Conservation (phyloP, 2,329 filamentous ascomycete genomes). For the Trichoderma sp. region DNA sequence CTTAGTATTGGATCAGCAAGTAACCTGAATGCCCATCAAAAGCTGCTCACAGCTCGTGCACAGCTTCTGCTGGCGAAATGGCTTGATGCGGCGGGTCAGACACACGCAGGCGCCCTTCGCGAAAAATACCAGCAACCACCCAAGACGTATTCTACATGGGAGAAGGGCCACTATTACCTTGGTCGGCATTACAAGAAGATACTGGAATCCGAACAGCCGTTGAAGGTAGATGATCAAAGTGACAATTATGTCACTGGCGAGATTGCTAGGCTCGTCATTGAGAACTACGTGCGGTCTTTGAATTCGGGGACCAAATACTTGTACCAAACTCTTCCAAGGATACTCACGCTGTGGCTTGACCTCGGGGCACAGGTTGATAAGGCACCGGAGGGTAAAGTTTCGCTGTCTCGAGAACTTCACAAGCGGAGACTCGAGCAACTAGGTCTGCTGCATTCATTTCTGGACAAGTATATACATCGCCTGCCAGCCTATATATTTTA, state of each 20-base stretch:
- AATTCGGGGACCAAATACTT: slow-evolving; percentile 91
- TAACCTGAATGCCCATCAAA: slow-evolving; percentile 50
- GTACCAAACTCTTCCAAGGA: slow-evolving; percentile 87
- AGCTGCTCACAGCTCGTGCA: slow-evolving; percentile 69
- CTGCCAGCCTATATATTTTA: slow-evolving; percentile 78
- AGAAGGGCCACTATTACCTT: slow-evolving; percentile 96
- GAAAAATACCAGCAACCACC: slow-evolving; percentile 80
- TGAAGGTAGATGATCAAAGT: slow-evolving; percentile 73
- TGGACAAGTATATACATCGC: slow-evolving; percentile 74
- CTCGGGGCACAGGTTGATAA: slow-evolving; percentile 74
- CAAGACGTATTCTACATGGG: slow-evolving; percentile 72
- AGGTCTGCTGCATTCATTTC: slow-evolving; percentile 66
- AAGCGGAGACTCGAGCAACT: slow-evolving; percentile 63
- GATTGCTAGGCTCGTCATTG: slow-evolving; percentile 81
- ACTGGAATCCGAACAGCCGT: slow-evolving; percentile 79
- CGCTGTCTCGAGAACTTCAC: slow-evolving; percentile 51
- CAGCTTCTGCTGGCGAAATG: slow-evolving; percentile 91
- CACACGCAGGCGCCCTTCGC: slow-evolving; percentile 75
- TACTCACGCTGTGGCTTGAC: slow-evolving; percentile 92
- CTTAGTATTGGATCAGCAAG: slow-evolving; percentile 35
- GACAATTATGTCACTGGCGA: slow-evolving; percentile 78
- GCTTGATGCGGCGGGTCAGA: slow-evolving; percentile 93
- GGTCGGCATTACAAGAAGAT: slow-evolving; percentile 97
- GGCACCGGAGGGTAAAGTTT: slow-evolving; percentile 54
- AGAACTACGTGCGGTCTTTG: slow-evolving; percentile 87